A percentile compares a stretch with the other conserved stretches of the same genome.
These are phyloP conservation scores for Corchorus olitorius DNA, from an alignment of 345 rosid species.

Conservation along the genomic window DNA sequence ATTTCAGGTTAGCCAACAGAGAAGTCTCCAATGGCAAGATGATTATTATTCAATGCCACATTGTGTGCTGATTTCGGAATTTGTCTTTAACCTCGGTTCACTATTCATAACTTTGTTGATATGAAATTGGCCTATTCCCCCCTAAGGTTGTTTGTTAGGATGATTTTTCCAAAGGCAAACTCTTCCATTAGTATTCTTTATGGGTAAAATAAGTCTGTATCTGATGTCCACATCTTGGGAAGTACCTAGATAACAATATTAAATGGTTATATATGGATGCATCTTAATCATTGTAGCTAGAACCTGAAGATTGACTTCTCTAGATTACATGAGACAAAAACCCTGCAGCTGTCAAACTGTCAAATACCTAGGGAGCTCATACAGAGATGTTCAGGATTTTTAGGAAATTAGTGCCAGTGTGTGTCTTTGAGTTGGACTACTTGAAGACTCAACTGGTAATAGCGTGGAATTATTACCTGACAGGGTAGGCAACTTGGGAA, in stretches of 20 bases:
- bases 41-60: neutral
- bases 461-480: neutral
- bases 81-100: neutral
- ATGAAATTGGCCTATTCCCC: neutral
- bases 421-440: no score
- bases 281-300: neutral
- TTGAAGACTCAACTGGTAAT: neutral
- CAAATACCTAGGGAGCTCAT: no score
- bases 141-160: neutral
- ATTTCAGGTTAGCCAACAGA: neutral
- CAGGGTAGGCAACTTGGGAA: neutral
- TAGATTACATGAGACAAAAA: neutral
- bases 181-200: neutral
- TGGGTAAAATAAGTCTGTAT: neutral
- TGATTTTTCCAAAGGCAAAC: neutral
- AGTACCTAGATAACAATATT: neutral
- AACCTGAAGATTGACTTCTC: neutral
- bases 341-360: neutral
- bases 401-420: no score
- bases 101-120: neutral
- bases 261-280: neutral
- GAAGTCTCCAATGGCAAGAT: neutral
- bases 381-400: no score
- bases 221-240: neutral
- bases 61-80: neutral